Evolutionary conservation across 805 yeast species (phyloP), one percentile per base, ranked within the genome.

Genomic region (Brettanomyces custersianus): DNA sequence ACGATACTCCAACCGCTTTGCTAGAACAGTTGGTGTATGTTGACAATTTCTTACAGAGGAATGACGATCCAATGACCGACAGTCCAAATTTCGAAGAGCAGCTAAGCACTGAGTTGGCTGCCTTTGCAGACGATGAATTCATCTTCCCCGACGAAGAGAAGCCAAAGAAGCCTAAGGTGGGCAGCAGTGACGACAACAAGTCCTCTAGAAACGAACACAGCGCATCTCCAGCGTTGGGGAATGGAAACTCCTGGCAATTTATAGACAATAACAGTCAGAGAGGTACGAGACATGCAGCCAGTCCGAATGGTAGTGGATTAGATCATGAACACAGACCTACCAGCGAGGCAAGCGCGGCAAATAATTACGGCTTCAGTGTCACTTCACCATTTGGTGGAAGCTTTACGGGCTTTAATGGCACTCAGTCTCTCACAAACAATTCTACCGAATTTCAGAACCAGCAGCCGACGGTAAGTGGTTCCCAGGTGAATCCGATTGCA

Each of bases 401-500:
- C 26, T 10, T n/a, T 16, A 10, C 16, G 17, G n/a, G n/a, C n/a
- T n/a, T n/a, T n/a, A 28, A 29, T n/a, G 19, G 18, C 13, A 20
- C 8, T 23, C 11, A 33, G 4, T 29, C 18, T 19, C 21, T 23
- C 17, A 30, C 23, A 4, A 35, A 20, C 23, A 33, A 36, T 2
- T 40, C 12, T 17, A 34, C 23, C 31, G 19, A 32, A n/a, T 15
- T 24, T n/a, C 28, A n/a, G 35, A 16, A 13, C 20, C 32, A 5
- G 10, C 36, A 17, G 10, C 16, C n/a, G n/a, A n/a, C n/a, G 34
- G 97, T 88, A 55, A 92, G 72, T 43, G 92, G 68, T 40, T 87
- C 94, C 97, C 97, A 92, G 7, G 95, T 78, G 65, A 72, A 84
- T 7, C 64, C 63, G 52, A 88, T 80, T 36, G 97, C 97, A 55